These are phyloP conservation scores for Apiospora sp. DNA, from an alignment of 2,329 filamentous ascomycete species.

Conservation along the genomic window DNA sequence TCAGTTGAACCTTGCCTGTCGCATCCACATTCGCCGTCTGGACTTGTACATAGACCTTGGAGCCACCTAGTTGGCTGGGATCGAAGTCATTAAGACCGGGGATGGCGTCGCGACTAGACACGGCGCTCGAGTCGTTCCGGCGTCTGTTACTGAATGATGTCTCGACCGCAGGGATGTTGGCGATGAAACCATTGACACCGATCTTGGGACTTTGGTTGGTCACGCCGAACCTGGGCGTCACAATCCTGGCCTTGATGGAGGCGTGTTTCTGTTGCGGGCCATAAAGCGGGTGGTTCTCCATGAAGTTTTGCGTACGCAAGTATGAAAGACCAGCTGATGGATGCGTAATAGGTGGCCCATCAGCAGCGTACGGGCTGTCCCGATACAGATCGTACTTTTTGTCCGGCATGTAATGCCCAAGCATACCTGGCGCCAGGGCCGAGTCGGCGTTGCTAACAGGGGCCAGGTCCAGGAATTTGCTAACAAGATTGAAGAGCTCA, in stretches of 20 bases:
- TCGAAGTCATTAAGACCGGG: conserved; percentile 52
- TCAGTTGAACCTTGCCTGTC: conserved; percentile 56
- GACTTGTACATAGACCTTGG: conserved; percentile 61
- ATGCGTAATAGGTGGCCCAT: conserved; percentile 67
- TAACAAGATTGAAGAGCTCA: conserved; percentile 61
- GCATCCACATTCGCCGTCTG: conserved; percentile 55
- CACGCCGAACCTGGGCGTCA: conserved; percentile 50
- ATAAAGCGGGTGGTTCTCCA: conserved; percentile 68
- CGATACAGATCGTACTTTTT: conserved; percentile 37
- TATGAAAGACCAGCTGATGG: conserved; percentile 71
- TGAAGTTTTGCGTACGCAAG: conserved; percentile 61
- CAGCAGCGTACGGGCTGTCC: conserved; percentile 56
- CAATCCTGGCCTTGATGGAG: conserved; percentile 59
- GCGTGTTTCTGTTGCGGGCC: conserved; percentile 62
- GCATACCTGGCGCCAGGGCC: background rate
- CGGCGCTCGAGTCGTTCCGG: background rate
- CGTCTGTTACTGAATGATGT: conserved; percentile 44
- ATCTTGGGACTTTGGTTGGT: conserved; percentile 50
- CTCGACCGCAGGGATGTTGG: conserved; percentile 50
- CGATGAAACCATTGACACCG: conserved; percentile 64
- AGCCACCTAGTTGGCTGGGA: conserved; percentile 57
- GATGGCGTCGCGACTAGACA: conserved; percentile 28
- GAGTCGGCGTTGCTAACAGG: conserved; percentile 48
- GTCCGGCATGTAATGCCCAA: conserved; percentile 23
- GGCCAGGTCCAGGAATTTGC: conserved; percentile 69